These are phyloP conservation scores for Chlorophyllum brunneum DNA, from an alignment of 768 basidiomycete genomes.

Conservation along the genomic window DNA sequence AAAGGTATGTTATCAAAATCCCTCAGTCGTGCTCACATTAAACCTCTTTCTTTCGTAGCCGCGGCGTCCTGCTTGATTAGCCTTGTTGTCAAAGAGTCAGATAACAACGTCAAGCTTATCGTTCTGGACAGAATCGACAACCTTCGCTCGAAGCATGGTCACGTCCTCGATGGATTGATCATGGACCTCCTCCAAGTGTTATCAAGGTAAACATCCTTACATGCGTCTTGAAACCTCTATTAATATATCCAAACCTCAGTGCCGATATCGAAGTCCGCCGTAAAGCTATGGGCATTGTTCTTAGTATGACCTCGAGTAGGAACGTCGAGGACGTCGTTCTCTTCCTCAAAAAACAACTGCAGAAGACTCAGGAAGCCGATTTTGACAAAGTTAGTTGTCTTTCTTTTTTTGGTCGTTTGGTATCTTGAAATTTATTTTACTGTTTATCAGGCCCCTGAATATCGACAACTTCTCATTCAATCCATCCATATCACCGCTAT, in stretches of 20 bases:
- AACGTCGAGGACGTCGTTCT: constrained; percentile 96
- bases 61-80: constrained; percentile 86
- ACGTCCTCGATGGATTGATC: constrained; percentile 84
- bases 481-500: constrained; percentile 96
- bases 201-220: constrained; percentile 47
- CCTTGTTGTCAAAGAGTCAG: constrained; percentile 90
- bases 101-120: constrained; percentile 98
- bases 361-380: constrained; percentile 86
- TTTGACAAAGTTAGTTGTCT: constrained; percentile 73
- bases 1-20: constrained; percentile 56
- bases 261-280: constrained; percentile 95
- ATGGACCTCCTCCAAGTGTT: constrained; percentile 95
- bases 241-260: constrained; percentile 31
- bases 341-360: constrained; percentile 97
- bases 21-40: background rate
- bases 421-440: background rate
- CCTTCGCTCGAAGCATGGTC: constrained; percentile 81
- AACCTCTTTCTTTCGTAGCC: constrained; percentile 41
- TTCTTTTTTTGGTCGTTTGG: background rate
- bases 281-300: constrained; percentile 85
- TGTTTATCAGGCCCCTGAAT: constrained; percentile 78
- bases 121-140: constrained; percentile 88
- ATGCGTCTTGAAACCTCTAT: background rate
- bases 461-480: constrained; percentile 94
- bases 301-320: constrained; percentile 89